Conservation (phyloP, 768 basidiomycete species). For the Naematelia encephala region DNA sequence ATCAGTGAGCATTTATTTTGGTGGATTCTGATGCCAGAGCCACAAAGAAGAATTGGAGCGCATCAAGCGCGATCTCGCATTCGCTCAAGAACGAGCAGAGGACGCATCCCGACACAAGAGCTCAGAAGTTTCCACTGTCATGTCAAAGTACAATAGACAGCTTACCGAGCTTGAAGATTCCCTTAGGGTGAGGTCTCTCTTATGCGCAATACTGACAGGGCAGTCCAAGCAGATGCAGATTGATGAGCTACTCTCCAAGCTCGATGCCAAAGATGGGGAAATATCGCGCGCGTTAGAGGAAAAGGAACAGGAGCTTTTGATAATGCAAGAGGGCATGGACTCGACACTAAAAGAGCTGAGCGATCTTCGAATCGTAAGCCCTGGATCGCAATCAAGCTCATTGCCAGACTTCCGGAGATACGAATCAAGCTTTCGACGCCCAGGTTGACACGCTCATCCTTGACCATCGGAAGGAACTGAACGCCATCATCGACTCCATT, state of each 20-base stretch:
- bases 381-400: constrained; percentile 4
- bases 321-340: constrained; percentile 94
- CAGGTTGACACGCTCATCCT: constrained; percentile 95
- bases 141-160: constrained; percentile 93
- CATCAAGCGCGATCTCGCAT: constrained; percentile 81
- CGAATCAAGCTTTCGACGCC: constrained; percentile 87
- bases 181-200: constrained; percentile 63
- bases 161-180: constrained; percentile 95
- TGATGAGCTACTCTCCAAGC: constrained; percentile 79
- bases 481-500: constrained; percentile 97
- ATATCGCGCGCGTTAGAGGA: constrained; percentile 82
- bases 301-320: constrained; percentile 94
- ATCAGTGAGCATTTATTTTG: constrained; percentile 53
- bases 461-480: constrained; percentile 95
- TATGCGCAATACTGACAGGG: constrained; percentile 11
- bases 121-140: constrained; percentile 81
- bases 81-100: constrained; percentile 97
- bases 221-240: constrained; percentile 95
- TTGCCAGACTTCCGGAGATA: constrained; percentile 70
- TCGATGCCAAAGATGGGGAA: constrained; percentile 71
- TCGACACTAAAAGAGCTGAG: constrained; percentile 80
- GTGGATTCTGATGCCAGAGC: constrained; percentile 52
- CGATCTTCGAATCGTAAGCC: constrained; percentile 74
- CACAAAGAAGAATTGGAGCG: constrained; percentile 96
- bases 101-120: constrained; percentile 87